phyloP scores from a whole-genome alignment of 305 asterid species.

The Lippia alba region DNA sequence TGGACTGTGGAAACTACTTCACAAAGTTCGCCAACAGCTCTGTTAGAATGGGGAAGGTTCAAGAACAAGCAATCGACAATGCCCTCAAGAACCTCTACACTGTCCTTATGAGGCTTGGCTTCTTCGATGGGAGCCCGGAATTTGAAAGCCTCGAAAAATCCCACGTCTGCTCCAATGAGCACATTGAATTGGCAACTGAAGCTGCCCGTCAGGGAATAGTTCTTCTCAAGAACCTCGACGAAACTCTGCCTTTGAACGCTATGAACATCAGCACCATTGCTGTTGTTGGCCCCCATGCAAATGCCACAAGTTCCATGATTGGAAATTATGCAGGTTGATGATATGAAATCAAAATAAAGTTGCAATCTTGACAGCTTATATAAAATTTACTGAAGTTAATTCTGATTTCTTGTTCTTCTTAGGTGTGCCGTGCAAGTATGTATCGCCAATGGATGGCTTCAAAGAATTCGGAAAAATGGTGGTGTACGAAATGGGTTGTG shows the following conservation, averaged over 20 bases:
- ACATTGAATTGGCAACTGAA: conserved; percentile 42
- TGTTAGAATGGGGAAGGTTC: conserved; percentile 40
- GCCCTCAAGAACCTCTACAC: conserved; percentile 39
- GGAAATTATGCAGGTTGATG: conserved; percentile 48
- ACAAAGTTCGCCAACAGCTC: conserved; percentile 36
- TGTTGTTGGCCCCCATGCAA: conserved; percentile 50
- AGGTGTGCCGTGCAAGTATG: conserved; percentile 46
- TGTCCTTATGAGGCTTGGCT: conserved; percentile 50
- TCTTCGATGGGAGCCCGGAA: conserved; percentile 46
- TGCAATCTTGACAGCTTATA: not conserved
- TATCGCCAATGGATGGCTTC: conserved; percentile 41
- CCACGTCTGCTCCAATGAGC: conserved; percentile 39
- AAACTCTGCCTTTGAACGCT: conserved; percentile 38
- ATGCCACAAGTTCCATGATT: conserved; percentile 42
- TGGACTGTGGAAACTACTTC: conserved; percentile 48
- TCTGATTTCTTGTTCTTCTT: not conserved
- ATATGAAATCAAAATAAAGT: not conserved
- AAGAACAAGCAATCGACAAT: conserved; percentile 41
- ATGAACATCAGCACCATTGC: conserved; percentile 37
- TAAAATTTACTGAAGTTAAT: not conserved
- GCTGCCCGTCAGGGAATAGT: conserved; percentile 57
- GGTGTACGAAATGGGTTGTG: conserved; percentile 39
- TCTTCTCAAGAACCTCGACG: conserved; percentile 42
- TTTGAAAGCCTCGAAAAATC: conserved; percentile 33
- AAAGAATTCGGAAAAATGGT: conserved; percentile 15